Base-by-base conservation (phyloP, 768 basidiomycete species). In the Lactarius quietus region DNA sequence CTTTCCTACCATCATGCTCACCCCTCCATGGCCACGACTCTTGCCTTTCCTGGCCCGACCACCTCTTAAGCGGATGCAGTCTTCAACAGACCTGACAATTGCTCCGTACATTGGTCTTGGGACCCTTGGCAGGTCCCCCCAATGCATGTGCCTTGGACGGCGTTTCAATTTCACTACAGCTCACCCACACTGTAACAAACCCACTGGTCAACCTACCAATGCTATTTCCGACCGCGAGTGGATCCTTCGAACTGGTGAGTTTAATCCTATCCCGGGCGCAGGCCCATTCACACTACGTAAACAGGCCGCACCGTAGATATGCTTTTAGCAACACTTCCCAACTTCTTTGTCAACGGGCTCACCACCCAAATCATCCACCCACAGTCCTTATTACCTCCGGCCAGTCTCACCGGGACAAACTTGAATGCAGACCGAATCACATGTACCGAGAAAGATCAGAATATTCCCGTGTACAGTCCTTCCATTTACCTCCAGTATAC, bases 231-330 rank as follows among this genome's bases (percentile, higher is more conserved):
- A 92, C 73, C 78, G 80, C 8, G 90, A 92, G 70, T 92, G 90
- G 90, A 84, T 90, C 71, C 80, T 91, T 57, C 85, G 88, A 29
- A 89, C 88, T 70, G 90, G 90, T 87, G 64, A 41, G 76, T 45
- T 36, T 29, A 26, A n/a, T 10, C 29, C 14, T 36, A 28, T 62
- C 38, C 28, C 52, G 18, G 36, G 28, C 33, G 39, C 33, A 15
- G 54, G 28, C 41, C 31, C 14, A n/a, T 52, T 39, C 17, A 26
- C 48, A n/a, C n/a, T 51, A 35, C 56, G 15, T 39, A 41, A 26
- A 29, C 66, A 92, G 90, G 90, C 57, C 86, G 89, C 39, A 88
- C 86, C 3, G 86, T 89, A 61, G 83, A 85, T 71, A 76, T 89
- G 36, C 77, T 93, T 0, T 84, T 84, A 71, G 79, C 83, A 66